A percentile compares a stretch with the other conserved stretches of the same genome.
Conservation (phyloP, 2,329 filamentous ascomycete genomes). For the Mycosphaerella sp. region DNA sequence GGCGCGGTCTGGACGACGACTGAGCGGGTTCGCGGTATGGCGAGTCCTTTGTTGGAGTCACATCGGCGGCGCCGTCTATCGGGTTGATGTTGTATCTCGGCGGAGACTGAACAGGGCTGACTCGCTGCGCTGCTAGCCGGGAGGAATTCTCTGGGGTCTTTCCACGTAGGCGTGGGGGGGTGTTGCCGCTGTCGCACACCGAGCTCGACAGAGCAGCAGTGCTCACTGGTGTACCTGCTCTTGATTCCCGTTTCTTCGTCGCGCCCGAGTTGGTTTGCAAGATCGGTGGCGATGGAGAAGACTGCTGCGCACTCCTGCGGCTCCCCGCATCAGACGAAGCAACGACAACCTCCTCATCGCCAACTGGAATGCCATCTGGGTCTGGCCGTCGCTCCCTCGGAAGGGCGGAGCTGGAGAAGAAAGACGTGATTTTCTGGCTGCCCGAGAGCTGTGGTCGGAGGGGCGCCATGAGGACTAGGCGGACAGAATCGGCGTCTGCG, state of each 20-base stretch:
- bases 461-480: slow-evolving; percentile 8
- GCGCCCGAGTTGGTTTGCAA: background rate
- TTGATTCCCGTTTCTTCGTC: background rate
- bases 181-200: background rate
- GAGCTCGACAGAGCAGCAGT: background rate
- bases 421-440: slow-evolving; percentile 37
- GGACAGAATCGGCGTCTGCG: background rate
- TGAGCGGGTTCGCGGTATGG: slow-evolving; percentile 8
- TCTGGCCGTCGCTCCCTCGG: slow-evolving; percentile 24
- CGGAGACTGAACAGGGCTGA: background rate
- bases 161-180: slow-evolving; percentile 3
- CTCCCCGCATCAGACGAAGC: slow-evolving; percentile 38
- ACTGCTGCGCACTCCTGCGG: slow-evolving; percentile 35
- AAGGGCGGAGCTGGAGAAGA: slow-evolving; percentile 40
- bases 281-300: background rate
- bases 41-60: slow-evolving; percentile 16
- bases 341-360: slow-evolving; percentile 27
- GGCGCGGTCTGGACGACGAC: slow-evolving; percentile 10
- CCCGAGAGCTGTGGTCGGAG: background rate
- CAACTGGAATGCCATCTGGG: slow-evolving; percentile 14
- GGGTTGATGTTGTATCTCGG: slow-evolving; percentile 10
- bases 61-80: slow-evolving; percentile 9
- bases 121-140: background rate
- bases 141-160: background rate
- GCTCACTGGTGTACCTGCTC: background rate